A percentile compares a stretch with the other conserved stretches of the same genome.
phyloP scores from a whole-genome alignment of 1,284 basidiomycete genomes.

The Retiboletus flavoniger region DNA sequence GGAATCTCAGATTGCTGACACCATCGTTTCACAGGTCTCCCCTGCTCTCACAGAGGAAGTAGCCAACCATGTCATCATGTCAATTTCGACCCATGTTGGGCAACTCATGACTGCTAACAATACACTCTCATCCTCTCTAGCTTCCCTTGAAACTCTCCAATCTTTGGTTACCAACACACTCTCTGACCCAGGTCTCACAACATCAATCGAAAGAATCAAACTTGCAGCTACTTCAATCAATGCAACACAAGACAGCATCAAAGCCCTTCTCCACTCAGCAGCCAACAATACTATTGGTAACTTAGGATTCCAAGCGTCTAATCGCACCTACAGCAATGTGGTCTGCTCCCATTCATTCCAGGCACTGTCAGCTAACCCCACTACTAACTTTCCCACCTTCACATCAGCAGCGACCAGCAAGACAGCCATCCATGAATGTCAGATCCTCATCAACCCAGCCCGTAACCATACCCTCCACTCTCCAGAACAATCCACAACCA shows the following conservation, averaged over 20 bases:
- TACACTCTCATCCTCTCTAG: no score
- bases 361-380: neutral
- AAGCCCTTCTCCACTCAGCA: neutral
- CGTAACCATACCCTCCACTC: neutral
- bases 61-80: neutral
- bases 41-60: neutral
- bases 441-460: neutral
- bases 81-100: no score
- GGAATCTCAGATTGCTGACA: no score
- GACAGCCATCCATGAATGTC: neutral
- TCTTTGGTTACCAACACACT: no score
- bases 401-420: neutral
- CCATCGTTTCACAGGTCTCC: no score
- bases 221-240: no score
- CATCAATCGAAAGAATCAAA: no score
- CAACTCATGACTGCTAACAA: no score
- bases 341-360: neutral
- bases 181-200: no score
- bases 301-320: neutral
- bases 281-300: neutral
- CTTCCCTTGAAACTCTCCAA: no score
- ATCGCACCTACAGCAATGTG: neutral
- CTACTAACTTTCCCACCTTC: neutral
- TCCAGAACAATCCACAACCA: neutral
- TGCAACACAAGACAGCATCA: neutral